A percentile compares a stretch with the other conserved stretches of the same genome.
Conservation (phyloP, 768 basidiomycete genomes). For the Lentinula edodes region DNA sequence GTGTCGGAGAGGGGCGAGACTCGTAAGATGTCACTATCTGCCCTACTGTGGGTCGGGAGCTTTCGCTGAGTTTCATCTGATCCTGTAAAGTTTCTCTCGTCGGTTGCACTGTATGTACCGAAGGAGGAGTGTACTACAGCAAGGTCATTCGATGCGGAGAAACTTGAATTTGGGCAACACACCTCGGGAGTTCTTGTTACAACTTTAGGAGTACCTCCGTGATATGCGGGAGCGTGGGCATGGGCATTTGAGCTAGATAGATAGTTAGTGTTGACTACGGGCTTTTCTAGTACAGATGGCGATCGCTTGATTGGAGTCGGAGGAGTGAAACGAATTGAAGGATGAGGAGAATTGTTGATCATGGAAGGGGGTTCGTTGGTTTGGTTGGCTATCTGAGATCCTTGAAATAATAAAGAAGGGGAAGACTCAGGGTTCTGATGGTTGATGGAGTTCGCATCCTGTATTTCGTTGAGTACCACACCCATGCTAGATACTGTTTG, state of each 20-base stretch:
- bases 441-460: neutral
- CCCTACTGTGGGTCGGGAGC: neutral
- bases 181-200: neutral
- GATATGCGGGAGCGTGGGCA: neutral
- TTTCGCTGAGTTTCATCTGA: neutral
- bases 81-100: neutral
- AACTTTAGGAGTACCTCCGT: neutral
- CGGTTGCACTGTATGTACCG: neutral
- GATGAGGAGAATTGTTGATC: slow-evolving; percentile 1
- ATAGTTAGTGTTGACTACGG: neutral
- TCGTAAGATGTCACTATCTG: neutral
- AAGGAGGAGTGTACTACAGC: neutral
- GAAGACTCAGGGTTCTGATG: neutral
- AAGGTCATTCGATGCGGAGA: neutral
- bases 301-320: slow-evolving; percentile 4
- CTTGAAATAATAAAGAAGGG: neutral
- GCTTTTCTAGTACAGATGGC: neutral
- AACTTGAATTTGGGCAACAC: neutral
- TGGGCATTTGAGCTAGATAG: neutral
- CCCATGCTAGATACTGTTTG: neutral
- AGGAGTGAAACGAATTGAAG: slow-evolving; percentile 2
- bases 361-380: neutral
- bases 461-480: neutral
- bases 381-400: neutral
- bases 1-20: neutral